Evolutionary conservation across 768 basidiomycete species (phyloP).

Genomic region (Sarcomyxa edulis): DNA sequence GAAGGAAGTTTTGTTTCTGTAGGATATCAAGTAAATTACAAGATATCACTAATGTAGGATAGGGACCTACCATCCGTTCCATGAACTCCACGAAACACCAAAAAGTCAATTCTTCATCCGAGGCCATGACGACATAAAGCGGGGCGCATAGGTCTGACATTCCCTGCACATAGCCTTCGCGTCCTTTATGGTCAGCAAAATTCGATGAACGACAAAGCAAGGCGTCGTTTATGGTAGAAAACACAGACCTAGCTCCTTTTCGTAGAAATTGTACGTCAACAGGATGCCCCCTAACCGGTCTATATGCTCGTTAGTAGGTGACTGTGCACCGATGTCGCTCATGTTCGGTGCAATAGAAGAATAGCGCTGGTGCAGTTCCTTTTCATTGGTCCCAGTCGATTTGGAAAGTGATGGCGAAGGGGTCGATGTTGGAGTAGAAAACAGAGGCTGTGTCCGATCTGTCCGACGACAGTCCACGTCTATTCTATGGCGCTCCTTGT

Average conservation of each 20-base stretch:
- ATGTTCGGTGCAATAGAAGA: conserved; percentile 73
- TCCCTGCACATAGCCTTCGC: conserved; percentile 90
- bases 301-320: conserved; percentile 87
- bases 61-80: conserved; percentile 79
- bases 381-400: conserved; percentile 44
- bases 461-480: conserved; percentile 97
- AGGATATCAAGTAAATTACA: neutral
- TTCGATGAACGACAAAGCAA: conserved; percentile 1
- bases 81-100: conserved; percentile 96
- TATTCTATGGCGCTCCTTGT: conserved; percentile 82
- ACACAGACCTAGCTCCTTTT: conserved; percentile 76
- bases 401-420: conserved; percentile 16
- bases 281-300: conserved; percentile 83
- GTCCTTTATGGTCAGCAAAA: conserved; percentile 4
- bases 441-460: conserved; percentile 90
- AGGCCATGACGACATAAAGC: conserved; percentile 85
- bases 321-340: conserved; percentile 77
- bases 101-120: conserved; percentile 87
- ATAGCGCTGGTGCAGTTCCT: conserved; percentile 47
- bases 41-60: neutral
- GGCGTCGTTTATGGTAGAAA: too few relatives aligned
- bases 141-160: conserved; percentile 98
- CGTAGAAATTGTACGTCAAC: conserved; percentile 87
- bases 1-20: conserved; percentile 90
- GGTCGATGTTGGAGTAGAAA: conserved; percentile 43